Percentiles rank a stretch among this genome's conserved stretches.
phyloP scores from a whole-genome alignment of 192 early-diverging fungal genomes.

The Entophlyctis luteolus region DNA sequence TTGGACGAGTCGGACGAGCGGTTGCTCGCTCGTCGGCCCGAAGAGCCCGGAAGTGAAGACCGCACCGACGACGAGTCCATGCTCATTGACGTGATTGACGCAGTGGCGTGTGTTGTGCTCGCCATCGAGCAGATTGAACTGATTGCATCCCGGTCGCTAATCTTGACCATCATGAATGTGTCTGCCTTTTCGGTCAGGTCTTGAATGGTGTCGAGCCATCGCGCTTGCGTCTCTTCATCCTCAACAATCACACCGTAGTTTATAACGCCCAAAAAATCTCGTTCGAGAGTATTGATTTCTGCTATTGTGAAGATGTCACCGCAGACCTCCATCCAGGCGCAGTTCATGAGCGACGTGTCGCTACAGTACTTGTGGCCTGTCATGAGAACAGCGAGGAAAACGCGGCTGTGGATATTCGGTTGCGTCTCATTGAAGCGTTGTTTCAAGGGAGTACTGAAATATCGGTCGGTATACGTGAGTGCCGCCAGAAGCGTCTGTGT shows the following conservation, averaged over 20 bases:
- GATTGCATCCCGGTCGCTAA: neutral
- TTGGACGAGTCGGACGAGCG: neutral
- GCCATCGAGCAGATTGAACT: neutral
- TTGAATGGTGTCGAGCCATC: constrained; percentile 15
- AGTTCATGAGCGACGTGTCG: neutral
- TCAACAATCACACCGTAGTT: constrained; percentile 8
- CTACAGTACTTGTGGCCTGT: constrained; percentile 2
- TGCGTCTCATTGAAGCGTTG: neutral
- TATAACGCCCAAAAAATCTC: neutral
- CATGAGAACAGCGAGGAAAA: neutral
- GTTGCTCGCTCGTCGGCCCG: neutral
- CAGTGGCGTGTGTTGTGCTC: too few relatives aligned
- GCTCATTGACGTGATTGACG: too few relatives aligned
- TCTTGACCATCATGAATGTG: constrained; percentile 11
- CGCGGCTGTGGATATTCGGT: neutral
- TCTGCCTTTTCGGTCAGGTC: constrained; percentile 9
- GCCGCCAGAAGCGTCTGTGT: neutral
- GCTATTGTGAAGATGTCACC: neutral
- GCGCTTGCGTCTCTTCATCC: constrained; percentile 7
- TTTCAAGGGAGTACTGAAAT: neutral
- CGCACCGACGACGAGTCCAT: neutral
- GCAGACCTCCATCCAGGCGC: neutral
- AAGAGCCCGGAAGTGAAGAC: neutral
- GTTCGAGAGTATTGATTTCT: constrained; percentile 10
- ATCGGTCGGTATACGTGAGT: constrained; percentile 6